Base-by-base conservation (phyloP, 2,329 filamentous ascomycete species). In the Xylariaceae sp. region DNA sequence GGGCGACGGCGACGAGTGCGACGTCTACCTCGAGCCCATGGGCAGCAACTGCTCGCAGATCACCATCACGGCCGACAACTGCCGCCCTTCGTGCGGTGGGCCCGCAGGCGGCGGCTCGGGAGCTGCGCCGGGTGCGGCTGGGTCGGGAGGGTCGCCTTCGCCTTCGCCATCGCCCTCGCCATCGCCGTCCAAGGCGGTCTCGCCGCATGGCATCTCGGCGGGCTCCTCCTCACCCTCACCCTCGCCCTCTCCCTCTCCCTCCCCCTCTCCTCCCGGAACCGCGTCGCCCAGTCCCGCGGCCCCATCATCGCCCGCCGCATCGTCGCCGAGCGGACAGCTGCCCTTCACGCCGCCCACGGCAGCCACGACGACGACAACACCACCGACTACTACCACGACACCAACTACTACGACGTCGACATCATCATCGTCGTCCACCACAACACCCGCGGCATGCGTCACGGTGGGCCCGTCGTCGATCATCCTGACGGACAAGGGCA, bases 401-500 rank as follows among this genome's bases (percentile, higher is more conserved):
- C 21, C 27, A 3, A 40, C 44, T 5, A 33, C 36, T 5, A 42
- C 24, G 2, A 29, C 19, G 14, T 24, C 35, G 19, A 22, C 36
- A 5, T 30, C 34, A n/a, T 36, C 34, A 4, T 16, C 36, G n/a
- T 15, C 33, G 5, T 31, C 37, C 19, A 29, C 27, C 7, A 24
- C 40, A 16, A 43, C 29, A n/a, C n/a, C n/a, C n/a, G n/a, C n/a
- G n/a, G 14, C 24, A 5, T 36, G 39, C 32, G 23, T 28, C 9
- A 23, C 31, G 19, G 24, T 40, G 6, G 37, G 30, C 7, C 46
- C 51, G 6, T 41, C 45, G 14, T 29, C 43, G 10, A 46, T 83
- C 48, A 56, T 82, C 19, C 70, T 75, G 5, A 56, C 83, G 41
- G 65, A 77, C 57, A 68, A 67, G 3, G 56, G 63, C 12, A 57